These are phyloP conservation scores for Apiotrichum laibachii DNA, from an alignment of 1,284 basidiomycete genomes.

Conservation along the genomic window DNA sequence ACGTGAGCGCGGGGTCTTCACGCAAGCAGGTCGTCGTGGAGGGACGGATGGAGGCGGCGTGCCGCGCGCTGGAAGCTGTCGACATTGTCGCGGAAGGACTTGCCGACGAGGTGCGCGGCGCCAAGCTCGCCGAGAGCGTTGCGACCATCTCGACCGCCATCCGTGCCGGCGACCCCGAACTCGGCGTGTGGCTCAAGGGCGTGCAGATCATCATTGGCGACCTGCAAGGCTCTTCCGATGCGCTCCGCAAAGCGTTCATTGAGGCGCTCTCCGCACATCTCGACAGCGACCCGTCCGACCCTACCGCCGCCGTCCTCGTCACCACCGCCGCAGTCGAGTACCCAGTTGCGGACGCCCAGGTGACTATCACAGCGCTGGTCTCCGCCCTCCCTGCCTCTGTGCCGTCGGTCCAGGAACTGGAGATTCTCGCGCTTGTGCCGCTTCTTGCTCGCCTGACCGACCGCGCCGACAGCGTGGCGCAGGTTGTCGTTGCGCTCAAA, in stretches of 20 bases:
- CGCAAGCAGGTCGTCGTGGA: neutral
- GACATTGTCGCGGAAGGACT: conserved; percentile 16
- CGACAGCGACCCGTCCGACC: neutral
- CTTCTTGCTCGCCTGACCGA: conserved; percentile 5
- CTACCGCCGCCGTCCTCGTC: conserved; percentile 21
- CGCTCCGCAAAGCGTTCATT: conserved; percentile 6
- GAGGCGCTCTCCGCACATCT: neutral
- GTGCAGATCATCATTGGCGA: conserved; percentile 17
- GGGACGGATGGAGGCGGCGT: conserved; percentile 26
- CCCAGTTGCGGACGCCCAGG: neutral
- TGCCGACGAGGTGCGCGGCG: conserved; percentile 3
- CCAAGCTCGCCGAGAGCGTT: conserved; percentile 9
- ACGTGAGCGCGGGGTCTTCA: neutral
- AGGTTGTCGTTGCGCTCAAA: neutral
- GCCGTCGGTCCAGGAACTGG: conserved; percentile 30
- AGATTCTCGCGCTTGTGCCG: conserved; percentile 25
- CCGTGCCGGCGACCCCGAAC: conserved; percentile 3
- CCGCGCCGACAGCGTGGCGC: neutral
- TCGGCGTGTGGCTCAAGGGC: conserved; percentile 26
- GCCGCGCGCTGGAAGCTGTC: conserved; percentile 32
- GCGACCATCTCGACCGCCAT: conserved; percentile 13
- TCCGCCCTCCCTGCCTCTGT: conserved; percentile 1
- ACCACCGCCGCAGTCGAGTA: conserved; percentile 22
- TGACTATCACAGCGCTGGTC: conserved; percentile 6
- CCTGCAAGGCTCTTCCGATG: conserved; percentile 10